A percentile compares a stretch with the other conserved stretches of the same genome.
phyloP scores from a whole-genome alignment of 2,329 filamentous ascomycete genomes.

The Thielaviopsis populi region DNA sequence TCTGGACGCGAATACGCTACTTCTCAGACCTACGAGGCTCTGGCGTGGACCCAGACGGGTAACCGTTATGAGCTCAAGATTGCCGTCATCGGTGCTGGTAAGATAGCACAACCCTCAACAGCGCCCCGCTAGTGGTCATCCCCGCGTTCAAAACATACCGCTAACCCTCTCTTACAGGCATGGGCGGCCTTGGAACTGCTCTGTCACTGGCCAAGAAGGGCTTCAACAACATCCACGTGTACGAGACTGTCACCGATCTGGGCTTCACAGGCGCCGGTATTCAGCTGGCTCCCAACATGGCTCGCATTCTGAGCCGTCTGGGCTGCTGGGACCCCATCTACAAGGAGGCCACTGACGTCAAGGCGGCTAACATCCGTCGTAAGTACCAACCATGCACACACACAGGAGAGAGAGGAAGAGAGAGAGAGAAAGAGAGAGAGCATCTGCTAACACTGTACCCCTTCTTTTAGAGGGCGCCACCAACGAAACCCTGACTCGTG shows the following conservation, averaged over 20 bases:
- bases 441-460: background rate
- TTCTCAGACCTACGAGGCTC: constrained; percentile 10
- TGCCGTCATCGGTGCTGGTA: constrained; percentile 39
- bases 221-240: constrained; percentile 58
- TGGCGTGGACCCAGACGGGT: background rate
- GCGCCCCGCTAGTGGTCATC: background rate
- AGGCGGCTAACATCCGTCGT: constrained; percentile 58
- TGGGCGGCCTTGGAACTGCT: constrained; percentile 61
- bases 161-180: constrained; percentile 35
- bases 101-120: background rate
- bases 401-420: too few species aligned
- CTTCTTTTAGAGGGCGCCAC: constrained; percentile 43
- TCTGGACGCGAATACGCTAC: constrained; percentile 9
- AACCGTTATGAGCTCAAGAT: constrained; percentile 26
- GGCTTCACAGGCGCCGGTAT: constrained; percentile 78
- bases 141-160: background rate
- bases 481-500: constrained; percentile 53
- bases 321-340: constrained; percentile 60
- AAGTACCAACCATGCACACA: constrained; percentile 21
- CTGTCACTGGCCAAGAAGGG: constrained; percentile 62
- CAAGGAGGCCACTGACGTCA: constrained; percentile 54
- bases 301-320: constrained; percentile 55
- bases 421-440: too few species aligned
- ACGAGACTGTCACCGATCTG: constrained; percentile 55
- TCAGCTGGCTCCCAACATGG: constrained; percentile 71